Conservation (phyloP, 345 rosid genomes). For the Melaleuca quinquenervia region DNA sequence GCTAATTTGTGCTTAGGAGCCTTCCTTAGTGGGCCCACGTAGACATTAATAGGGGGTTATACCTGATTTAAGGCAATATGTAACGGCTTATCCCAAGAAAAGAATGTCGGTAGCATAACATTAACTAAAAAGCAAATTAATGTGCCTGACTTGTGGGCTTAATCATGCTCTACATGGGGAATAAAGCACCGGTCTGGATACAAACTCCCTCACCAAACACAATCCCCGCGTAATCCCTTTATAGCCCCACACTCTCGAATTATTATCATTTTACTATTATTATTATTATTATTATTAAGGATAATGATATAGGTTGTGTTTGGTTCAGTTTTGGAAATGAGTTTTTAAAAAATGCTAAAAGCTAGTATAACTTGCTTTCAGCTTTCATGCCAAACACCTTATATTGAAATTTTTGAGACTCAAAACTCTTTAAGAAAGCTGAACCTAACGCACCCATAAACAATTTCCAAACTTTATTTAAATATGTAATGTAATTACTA, state of each 20-base stretch:
- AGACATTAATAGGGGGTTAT: neutral
- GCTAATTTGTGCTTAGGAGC: neutral
- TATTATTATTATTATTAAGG: accelerated
- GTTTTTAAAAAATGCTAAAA: too few relatives aligned
- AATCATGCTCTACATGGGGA: neutral
- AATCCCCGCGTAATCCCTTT: neutral
- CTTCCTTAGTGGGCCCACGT: neutral
- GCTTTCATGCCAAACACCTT: too few relatives aligned
- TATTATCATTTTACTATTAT: accelerated
- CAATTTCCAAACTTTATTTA: too few relatives aligned
- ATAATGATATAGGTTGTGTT: too few relatives aligned
- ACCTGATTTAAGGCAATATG: neutral
- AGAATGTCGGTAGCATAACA: neutral
- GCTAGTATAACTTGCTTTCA: too few relatives aligned
- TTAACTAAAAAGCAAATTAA: neutral
- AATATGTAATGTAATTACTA: too few relatives aligned
- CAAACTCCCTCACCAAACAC: neutral
- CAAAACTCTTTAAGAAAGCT: too few relatives aligned
- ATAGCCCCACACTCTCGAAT: neutral
- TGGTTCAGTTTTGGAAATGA: too few relatives aligned
- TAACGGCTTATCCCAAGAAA: neutral
- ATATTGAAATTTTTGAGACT: too few relatives aligned
- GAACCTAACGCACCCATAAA: too few relatives aligned
- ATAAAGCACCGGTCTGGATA: neutral
- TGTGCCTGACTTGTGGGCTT: neutral